These are phyloP conservation scores for Tetrapisispora taiwanensis DNA, from an alignment of 805 yeast genomes.

Conservation along the genomic window DNA sequence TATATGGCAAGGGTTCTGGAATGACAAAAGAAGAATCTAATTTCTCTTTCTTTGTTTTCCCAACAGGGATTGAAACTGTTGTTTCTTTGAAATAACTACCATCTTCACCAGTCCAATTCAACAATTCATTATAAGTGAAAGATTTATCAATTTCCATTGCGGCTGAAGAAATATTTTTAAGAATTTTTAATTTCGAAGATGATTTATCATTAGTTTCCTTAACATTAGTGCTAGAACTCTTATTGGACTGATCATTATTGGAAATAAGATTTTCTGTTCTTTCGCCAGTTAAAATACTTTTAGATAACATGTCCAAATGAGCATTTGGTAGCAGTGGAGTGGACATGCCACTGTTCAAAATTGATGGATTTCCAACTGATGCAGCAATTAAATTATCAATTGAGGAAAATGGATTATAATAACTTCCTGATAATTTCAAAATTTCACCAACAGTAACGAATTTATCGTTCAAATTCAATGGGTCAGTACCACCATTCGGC, in stretches of 20 bases:
- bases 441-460: constrained; percentile 21
- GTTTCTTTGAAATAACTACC: constrained; percentile 22
- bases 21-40: constrained; percentile 3
- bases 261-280: not conserved
- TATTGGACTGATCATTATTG: not conserved
- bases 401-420: constrained; percentile 15
- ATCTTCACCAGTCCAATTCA: constrained; percentile 15
- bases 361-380: not conserved
- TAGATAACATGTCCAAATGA: not conserved
- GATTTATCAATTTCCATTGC: constrained; percentile 6
- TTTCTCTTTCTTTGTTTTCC: constrained; percentile 7
- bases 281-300: not conserved
- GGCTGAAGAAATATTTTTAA: not conserved
- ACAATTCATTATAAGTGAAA: constrained; percentile 20
- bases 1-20: constrained; percentile 1
- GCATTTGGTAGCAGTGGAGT: not conserved
- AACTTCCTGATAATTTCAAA: constrained; percentile 15
- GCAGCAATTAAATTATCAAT: constrained; percentile 1
- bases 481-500: constrained; percentile 15
- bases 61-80: constrained; percentile 18
- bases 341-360: not conserved
- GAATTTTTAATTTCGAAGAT: not conserved
- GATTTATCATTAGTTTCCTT: not conserved
- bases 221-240: not conserved
- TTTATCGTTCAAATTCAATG: constrained; percentile 21